A percentile compares a stretch with the other conserved stretches of the same genome.
Conservation (phyloP, 1,139 yeast genomes). For the Yueomyces sp. region DNA sequence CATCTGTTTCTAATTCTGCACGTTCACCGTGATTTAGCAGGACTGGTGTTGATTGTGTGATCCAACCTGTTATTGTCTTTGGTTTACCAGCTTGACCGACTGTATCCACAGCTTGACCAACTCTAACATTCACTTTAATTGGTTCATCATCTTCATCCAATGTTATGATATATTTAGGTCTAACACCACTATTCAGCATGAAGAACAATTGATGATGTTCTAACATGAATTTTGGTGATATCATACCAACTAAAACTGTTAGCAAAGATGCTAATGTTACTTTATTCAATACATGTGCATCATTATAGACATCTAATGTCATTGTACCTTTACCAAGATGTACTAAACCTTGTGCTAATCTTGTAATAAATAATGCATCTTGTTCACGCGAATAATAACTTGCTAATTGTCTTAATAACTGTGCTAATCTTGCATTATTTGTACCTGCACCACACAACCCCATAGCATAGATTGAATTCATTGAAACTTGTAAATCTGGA, state of each 20-base stretch:
- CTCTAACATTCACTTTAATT: slow-evolving; percentile 88
- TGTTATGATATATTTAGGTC: slow-evolving; percentile 87
- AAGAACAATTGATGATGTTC: slow-evolving; percentile 75
- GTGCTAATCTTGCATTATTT: slow-evolving; percentile 94
- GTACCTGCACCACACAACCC: slow-evolving; percentile 98
- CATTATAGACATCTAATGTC: slow-evolving; percentile 81
- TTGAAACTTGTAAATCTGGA: slow-evolving; percentile 86
- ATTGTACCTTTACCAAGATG: slow-evolving; percentile 92
- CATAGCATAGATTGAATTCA: slow-evolving; percentile 92
- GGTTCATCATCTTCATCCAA: slow-evolving; percentile 85
- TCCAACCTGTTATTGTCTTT: slow-evolving; percentile 98
- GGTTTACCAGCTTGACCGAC: slow-evolving; percentile 99
- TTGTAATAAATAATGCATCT: slow-evolving; percentile 81
- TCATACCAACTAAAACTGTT: slow-evolving; percentile 71
- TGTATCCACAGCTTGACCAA: slow-evolving; percentile 96
- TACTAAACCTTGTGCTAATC: slow-evolving; percentile 89
- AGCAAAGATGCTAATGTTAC: slow-evolving; percentile 84
- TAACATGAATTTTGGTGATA: slow-evolving; percentile 60
- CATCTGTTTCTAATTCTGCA: slow-evolving; percentile 86
- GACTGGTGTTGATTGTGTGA: slow-evolving; percentile 95
- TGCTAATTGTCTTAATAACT: slow-evolving; percentile 86
- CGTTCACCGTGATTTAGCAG: slow-evolving; percentile 87
- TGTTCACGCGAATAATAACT: slow-evolving; percentile 85
- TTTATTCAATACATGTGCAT: slow-evolving; percentile 76
- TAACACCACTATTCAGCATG: slow-evolving; percentile 77